Conservation (phyloP, 352 stramenopile species). For the Phytophthora capsici region DNA sequence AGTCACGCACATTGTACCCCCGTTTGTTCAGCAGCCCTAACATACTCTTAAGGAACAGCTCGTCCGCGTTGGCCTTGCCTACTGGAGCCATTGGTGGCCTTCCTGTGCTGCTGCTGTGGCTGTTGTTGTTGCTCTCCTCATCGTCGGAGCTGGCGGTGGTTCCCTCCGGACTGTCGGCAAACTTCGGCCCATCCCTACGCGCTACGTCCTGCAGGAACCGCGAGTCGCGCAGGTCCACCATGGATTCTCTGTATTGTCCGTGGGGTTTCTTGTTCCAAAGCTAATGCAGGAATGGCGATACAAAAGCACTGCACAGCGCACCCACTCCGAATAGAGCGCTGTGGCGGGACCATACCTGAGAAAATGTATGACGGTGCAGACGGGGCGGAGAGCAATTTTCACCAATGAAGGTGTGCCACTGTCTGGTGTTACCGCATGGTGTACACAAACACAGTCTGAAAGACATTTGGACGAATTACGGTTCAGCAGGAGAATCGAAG, state of each 20-base stretch:
- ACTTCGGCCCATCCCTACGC: constrained; percentile 7
- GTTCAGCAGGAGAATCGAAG: neutral
- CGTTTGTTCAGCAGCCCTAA: constrained; percentile 83
- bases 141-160: constrained; percentile 30
- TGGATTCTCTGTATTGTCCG: constrained; percentile 8
- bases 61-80: constrained; percentile 45
- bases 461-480: neutral
- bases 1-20: constrained; percentile 84
- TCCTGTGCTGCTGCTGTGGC: constrained; percentile 9
- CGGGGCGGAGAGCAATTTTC: constrained; percentile 5
- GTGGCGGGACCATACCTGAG: constrained; percentile 24
- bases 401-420: constrained; percentile 16
- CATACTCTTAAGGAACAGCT: constrained; percentile 74
- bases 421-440: constrained; percentile 21
- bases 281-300: constrained; percentile 25
- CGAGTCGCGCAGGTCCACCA: constrained; percentile 25
- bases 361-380: constrained; percentile 15
- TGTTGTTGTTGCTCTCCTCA: constrained; percentile 27
- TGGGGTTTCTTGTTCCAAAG: constrained; percentile 16
- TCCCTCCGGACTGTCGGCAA: constrained; percentile 17
- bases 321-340: constrained; percentile 9
- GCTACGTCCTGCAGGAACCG: constrained; percentile 28
- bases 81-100: constrained; percentile 14
- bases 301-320: constrained; percentile 2
- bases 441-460: neutral